These are phyloP conservation scores for Physaria fendleri DNA, from an alignment of 345 rosid species.

Conservation along the genomic window DNA sequence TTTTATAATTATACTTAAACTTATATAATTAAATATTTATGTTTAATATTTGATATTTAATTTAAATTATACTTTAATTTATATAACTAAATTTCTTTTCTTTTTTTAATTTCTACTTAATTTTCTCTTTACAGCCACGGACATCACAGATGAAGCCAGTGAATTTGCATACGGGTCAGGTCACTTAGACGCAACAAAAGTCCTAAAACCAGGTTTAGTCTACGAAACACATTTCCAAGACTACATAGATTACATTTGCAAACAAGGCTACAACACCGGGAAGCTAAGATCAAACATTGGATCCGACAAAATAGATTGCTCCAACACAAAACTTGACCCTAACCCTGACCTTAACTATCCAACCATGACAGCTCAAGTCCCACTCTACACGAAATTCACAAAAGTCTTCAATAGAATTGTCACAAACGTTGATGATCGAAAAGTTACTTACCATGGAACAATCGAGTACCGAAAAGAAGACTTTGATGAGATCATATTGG, in stretches of 20 bases:
- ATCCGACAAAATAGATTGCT: constrained; percentile 26
- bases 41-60: too few relatives aligned
- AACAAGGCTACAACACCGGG: constrained; percentile 24
- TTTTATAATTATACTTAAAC: too few relatives aligned
- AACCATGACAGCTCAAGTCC: constrained; percentile 25
- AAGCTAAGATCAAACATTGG: constrained; percentile 24
- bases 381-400: background rate
- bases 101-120: too few relatives aligned
- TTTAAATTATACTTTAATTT: too few relatives aligned
- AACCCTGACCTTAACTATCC: constrained; percentile 50
- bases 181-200: constrained; percentile 39
- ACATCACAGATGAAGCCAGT: constrained; percentile 1
- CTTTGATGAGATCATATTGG: constrained; percentile 17
- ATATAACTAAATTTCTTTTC: too few relatives aligned
- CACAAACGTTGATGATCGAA: constrained; percentile 43
- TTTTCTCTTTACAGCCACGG: constrained; percentile 7
- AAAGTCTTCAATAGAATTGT: constrained; percentile 39
- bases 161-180: constrained; percentile 55
- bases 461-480: background rate
- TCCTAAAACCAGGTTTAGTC: constrained; percentile 34
- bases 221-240: constrained; percentile 30
- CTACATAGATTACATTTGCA: constrained; percentile 39
- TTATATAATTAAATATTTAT: too few relatives aligned
- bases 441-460: constrained; percentile 34
- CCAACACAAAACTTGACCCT: background rate